A percentile compares a stretch with the other conserved stretches of the same genome.
phyloP scores from a whole-genome alignment of 2,329 filamentous ascomycete species.

The Xylariaceae sp. region DNA sequence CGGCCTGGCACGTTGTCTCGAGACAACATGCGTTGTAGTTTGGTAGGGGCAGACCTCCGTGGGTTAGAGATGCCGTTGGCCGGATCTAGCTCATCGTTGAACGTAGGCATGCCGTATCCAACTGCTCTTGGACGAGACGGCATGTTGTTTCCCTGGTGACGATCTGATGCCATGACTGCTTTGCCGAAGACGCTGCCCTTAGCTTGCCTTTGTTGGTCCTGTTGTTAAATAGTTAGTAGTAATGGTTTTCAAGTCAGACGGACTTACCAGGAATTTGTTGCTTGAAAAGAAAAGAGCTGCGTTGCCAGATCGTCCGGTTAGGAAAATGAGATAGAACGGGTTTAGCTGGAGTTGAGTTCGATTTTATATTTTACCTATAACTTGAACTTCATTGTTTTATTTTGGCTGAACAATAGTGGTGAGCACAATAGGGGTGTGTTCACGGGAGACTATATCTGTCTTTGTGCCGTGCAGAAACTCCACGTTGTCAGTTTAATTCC shows the following conservation, averaged over 20 bases:
- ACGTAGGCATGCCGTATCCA: conserved; percentile 9
- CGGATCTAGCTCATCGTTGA: conserved; percentile 1
- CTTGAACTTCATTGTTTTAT: neutral
- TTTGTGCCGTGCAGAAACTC: neutral
- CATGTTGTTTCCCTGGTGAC: neutral
- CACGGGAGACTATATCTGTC: neutral
- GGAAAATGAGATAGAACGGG: neutral
- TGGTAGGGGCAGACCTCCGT: neutral
- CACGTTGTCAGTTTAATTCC: neutral
- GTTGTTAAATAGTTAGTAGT: neutral
- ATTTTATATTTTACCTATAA: neutral
- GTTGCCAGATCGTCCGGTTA: neutral
- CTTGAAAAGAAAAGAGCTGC: neutral
- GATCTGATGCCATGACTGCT: conserved; percentile 7
- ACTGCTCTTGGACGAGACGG: neutral
- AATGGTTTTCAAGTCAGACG: neutral
- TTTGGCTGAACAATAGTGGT: neutral
- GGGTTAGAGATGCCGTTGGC: neutral
- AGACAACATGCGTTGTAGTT: conserved; percentile 1
- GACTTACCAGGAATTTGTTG: neutral
- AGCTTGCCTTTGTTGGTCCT: neutral
- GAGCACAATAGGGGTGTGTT: neutral
- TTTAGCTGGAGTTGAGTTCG: neutral
- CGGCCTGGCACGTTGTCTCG: neutral
- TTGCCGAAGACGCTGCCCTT: neutral